Percentiles rank a stretch among this genome's conserved stretches.
Evolutionary conservation across 164 flowering plant species (phyloP).

Genomic region (Dillenia suffruticosa): DNA sequence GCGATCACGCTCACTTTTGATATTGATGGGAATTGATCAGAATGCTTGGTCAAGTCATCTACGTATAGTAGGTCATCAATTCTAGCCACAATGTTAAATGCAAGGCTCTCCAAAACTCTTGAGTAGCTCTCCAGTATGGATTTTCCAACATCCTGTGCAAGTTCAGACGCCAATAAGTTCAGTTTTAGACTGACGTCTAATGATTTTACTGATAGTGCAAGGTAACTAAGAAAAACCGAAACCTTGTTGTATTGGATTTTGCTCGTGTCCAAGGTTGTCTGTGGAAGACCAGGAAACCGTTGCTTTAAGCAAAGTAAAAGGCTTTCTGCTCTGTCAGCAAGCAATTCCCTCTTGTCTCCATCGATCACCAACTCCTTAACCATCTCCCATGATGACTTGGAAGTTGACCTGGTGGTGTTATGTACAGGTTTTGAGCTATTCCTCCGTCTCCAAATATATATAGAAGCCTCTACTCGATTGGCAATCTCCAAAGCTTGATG

Average conservation of each 20-base stretch:
- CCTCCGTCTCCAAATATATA: conserved; percentile 40
- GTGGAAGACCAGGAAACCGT: conserved; percentile 57
- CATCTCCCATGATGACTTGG: conserved; percentile 57
- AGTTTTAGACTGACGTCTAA: too few species aligned
- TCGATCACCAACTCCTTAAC: conserved; percentile 55
- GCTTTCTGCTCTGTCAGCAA: conserved; percentile 55
- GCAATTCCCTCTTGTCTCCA: conserved; percentile 44
- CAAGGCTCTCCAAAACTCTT: conserved; percentile 67
- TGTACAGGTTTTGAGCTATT: conserved; percentile 24
- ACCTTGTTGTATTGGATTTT: conserved; percentile 75
- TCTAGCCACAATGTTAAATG: conserved; percentile 61
- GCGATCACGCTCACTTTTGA: conserved; percentile 32
- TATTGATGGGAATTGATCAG: conserved; percentile 34
- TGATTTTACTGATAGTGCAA: too few species aligned
- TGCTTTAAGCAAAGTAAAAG: conserved; percentile 54
- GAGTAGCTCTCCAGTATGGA: conserved; percentile 72
- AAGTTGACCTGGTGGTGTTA: conserved; percentile 23
- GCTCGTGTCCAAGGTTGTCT: conserved; percentile 55
- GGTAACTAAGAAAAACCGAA: neutral
- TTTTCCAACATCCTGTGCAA: conserved; percentile 60
- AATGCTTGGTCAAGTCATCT: conserved; percentile 51
- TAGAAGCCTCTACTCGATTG: conserved; percentile 53
- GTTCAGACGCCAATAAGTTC: too few species aligned
- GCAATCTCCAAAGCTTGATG: conserved; percentile 64
- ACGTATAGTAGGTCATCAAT: conserved; percentile 59